Conservation (phyloP, 1,284 basidiomycete genomes). For the Anthracocystis setariae region DNA sequence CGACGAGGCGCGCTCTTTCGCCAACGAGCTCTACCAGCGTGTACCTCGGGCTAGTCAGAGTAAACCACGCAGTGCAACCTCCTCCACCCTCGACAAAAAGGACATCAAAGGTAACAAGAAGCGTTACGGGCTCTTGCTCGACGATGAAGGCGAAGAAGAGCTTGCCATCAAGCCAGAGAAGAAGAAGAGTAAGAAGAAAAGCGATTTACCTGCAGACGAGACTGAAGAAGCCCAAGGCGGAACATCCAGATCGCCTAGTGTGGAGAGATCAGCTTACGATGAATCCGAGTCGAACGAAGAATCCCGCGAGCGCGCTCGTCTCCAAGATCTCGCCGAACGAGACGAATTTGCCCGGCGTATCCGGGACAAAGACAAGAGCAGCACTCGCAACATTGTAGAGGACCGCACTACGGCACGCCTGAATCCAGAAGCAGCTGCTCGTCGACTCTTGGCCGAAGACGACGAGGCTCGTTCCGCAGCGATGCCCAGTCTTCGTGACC, state of each 20-base stretch:
- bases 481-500: constrained; percentile 59
- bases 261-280: constrained; percentile 1
- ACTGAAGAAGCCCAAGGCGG: constrained; percentile 49
- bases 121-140: constrained; percentile 55
- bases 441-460: constrained; percentile 75
- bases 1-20: constrained; percentile 81
- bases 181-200: constrained; percentile 73
- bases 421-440: constrained; percentile 82
- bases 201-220: constrained; percentile 77
- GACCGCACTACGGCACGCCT: constrained; percentile 75
- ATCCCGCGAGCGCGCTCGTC: constrained; percentile 78
- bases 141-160: constrained; percentile 52
- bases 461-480: constrained; percentile 50
- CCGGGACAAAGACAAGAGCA: constrained; percentile 82
- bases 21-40: constrained; percentile 78
- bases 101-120: constrained; percentile 37
- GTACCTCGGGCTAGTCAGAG: constrained; percentile 75
- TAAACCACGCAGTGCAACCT: constrained; percentile 72
- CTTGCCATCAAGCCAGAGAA: constrained; percentile 59
- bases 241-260: constrained; percentile 9
- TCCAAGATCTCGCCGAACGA: constrained; percentile 83
- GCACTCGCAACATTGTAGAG: constrained; percentile 89
- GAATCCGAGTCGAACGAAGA: constrained; percentile 71
- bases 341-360: constrained; percentile 93
- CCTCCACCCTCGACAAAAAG: neutral